Evolutionary conservation across 177 flowering plant species (phyloP).

Genomic region (Telopea speciosissima): DNA sequence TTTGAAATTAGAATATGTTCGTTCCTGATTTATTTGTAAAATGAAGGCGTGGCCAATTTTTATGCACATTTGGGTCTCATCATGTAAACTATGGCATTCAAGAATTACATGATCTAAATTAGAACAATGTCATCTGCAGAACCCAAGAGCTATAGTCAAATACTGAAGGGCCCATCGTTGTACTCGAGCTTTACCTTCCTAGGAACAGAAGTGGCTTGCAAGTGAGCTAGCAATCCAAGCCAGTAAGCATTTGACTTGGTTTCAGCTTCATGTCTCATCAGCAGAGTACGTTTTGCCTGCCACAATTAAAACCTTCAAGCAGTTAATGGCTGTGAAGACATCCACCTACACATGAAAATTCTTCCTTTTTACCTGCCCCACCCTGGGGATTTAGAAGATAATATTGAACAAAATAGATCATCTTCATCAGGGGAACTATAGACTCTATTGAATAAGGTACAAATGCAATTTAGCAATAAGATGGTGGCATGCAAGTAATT

Average conservation of each 20-base stretch:
- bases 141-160: background rate
- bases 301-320: background rate
- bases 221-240: constrained; percentile 92
- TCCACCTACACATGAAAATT: background rate
- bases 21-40: no score
- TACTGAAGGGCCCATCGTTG: background rate
- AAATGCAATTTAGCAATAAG: no score
- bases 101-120: no score
- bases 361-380: background rate
- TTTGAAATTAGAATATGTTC: no score
- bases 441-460: no score
- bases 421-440: background rate
- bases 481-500: no score
- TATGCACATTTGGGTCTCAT: background rate
- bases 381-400: no score
- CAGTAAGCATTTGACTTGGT: constrained; percentile 94
- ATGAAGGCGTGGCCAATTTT: no score
- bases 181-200: constrained; percentile 57
- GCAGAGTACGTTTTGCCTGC: constrained; percentile 87
- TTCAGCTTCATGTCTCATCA: constrained; percentile 99
- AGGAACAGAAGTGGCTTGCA: constrained; percentile 90
- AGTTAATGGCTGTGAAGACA: background rate
- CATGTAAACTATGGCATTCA: background rate
- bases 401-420: background rate
- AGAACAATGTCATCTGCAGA: background rate